These are phyloP conservation scores for Cyclospora cayetanensis DNA, from an alignment of 169 alveolate species.

Conservation along the genomic window DNA sequence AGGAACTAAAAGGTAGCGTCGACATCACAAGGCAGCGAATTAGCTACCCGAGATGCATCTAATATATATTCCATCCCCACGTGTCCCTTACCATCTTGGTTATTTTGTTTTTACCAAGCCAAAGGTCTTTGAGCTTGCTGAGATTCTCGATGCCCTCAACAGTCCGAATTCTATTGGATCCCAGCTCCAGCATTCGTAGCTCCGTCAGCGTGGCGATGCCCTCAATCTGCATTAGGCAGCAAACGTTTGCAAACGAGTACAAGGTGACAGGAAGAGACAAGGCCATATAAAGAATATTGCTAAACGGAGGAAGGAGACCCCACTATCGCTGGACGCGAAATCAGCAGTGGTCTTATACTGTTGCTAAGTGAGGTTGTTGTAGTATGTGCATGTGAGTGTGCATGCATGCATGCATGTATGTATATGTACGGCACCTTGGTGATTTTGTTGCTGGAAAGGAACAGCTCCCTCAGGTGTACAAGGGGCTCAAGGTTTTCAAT, in stretches of 20 bases:
- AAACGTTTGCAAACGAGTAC: too few species aligned
- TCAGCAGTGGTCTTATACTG: too few species aligned
- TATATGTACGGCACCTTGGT: slow-evolving; percentile 39
- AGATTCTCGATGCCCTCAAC: slow-evolving; percentile 19
- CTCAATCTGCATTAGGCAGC: slow-evolving; percentile 60
- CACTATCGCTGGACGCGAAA: not conserved
- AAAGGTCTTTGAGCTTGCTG: slow-evolving; percentile 80
- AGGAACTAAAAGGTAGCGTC: too few species aligned
- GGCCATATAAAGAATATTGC: not conserved
- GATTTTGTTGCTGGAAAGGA: slow-evolving; percentile 76
- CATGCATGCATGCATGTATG: not conserved
- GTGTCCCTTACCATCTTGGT: slow-evolving; percentile 49
- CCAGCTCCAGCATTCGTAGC: slow-evolving; percentile 77
- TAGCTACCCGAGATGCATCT: not conserved
- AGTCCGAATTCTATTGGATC: slow-evolving; percentile 76
- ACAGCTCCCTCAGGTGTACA: slow-evolving; percentile 71
- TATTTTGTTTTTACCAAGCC: slow-evolving; percentile 91
- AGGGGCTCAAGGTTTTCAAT: slow-evolving; percentile 75
- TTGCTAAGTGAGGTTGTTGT: not conserved
- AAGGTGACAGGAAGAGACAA: too few species aligned
- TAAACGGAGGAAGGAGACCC: not conserved
- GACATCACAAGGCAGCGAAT: not conserved
- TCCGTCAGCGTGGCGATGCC: slow-evolving; percentile 72
- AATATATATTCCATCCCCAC: not conserved
- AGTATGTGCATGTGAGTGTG: not conserved